These are phyloP conservation scores for Seminavis robusta DNA, from an alignment of 108 stramenopile species.

Conservation along the genomic window DNA sequence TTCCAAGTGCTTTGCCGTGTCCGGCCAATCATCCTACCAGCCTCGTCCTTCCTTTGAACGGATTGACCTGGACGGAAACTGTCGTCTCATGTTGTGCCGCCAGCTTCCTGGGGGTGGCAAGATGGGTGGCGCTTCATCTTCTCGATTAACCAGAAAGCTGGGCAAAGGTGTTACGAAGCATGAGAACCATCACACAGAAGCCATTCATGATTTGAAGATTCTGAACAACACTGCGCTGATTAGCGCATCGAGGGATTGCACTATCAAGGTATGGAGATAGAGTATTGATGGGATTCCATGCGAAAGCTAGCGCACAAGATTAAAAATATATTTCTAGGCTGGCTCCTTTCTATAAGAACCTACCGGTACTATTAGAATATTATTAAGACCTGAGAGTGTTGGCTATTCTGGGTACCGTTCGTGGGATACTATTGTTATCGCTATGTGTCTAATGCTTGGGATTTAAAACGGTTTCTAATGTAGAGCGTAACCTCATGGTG, in stretches of 20 bases:
- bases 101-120: too few species aligned
- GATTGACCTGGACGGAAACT: conserved; percentile 40
- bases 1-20: conserved; percentile 81
- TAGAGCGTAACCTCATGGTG: too few species aligned
- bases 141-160: conserved; percentile 28
- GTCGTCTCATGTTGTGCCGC: conserved; percentile 68
- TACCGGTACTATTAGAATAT: too few species aligned
- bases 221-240: conserved; percentile 49
- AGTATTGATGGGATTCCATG: not conserved
- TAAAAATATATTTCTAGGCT: too few species aligned
- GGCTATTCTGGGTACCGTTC: too few species aligned
- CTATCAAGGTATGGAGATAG: conserved; percentile 73
- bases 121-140: too few species aligned
- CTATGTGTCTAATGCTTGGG: too few species aligned
- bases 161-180: conserved; percentile 35
- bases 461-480: too few species aligned
- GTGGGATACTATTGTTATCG: too few species aligned
- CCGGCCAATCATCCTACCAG: conserved; percentile 56
- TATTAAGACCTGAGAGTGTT: too few species aligned
- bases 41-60: conserved; percentile 69
- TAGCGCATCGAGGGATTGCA: conserved; percentile 67
- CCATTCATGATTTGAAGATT: conserved; percentile 72
- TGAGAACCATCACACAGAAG: conserved; percentile 43
- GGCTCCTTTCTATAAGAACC: too few species aligned
- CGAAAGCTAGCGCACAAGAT: too few species aligned